A percentile compares a stretch with the other conserved stretches of the same genome.
Conservation (phyloP, 2,329 filamentous ascomycete genomes). For the Colletotrichum navitas region DNA sequence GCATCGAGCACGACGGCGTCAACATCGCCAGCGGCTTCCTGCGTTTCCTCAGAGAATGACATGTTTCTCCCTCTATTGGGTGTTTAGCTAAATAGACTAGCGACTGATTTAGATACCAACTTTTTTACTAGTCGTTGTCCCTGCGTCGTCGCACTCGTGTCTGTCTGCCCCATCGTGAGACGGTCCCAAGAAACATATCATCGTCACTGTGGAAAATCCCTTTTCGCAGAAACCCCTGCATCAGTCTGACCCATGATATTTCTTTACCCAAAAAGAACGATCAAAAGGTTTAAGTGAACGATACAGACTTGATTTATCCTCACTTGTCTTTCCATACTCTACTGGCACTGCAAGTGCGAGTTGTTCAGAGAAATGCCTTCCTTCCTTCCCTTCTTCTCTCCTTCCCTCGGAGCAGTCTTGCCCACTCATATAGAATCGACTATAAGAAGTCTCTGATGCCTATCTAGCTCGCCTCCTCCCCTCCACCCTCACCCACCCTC, state of each 20-base stretch:
- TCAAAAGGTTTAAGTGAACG: neutral
- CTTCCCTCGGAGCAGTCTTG: neutral
- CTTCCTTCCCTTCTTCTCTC: neutral
- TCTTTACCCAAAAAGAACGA: neutral
- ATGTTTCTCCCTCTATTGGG: neutral
- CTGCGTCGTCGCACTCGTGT: no score
- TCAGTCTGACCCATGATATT: neutral
- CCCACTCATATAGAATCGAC: neutral
- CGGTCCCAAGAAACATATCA: no score
- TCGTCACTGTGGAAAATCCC: no score
- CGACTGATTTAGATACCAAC: slow-evolving; percentile 11
- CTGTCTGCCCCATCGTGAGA: no score
- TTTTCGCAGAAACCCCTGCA: neutral
- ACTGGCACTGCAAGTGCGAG: no score
- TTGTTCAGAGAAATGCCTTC: no score
- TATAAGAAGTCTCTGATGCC: neutral
- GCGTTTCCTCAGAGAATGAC: slow-evolving; percentile 76
- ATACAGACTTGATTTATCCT: neutral
- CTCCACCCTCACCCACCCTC: neutral
- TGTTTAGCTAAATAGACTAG: slow-evolving; percentile 40
- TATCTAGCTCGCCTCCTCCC: neutral
- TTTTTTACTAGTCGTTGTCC: neutral
- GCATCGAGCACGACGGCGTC: slow-evolving; percentile 82
- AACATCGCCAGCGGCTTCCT: slow-evolving; percentile 80
- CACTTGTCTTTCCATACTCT: no score